Percentiles rank a stretch among this genome's conserved stretches.
Evolutionary conservation across 1,284 basidiomycete species (phyloP).

Genomic region (Lentinus polychrous): DNA sequence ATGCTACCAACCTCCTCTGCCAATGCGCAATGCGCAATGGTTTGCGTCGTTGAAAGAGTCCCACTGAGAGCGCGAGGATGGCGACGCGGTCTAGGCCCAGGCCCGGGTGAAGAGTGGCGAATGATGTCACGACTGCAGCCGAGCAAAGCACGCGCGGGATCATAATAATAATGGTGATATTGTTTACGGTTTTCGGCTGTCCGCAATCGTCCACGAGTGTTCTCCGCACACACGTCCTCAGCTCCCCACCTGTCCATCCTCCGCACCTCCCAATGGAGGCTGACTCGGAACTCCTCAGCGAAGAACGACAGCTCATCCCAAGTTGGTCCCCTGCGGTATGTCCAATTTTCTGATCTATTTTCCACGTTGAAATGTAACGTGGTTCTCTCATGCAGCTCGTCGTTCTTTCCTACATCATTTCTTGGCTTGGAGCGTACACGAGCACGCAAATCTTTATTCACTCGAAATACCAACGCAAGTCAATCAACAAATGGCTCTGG

Average conservation of each 20-base stretch:
- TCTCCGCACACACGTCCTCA: no score
- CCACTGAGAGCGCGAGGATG: no score
- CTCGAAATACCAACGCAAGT: slow-evolving; percentile 21
- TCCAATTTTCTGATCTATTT: background rate
- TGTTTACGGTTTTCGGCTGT: background rate
- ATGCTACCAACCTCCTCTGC: no score
- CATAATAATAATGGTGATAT: no score
- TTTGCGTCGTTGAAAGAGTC: no score
- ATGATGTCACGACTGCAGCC: background rate
- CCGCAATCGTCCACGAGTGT: background rate
- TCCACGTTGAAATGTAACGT: background rate
- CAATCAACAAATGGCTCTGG: slow-evolving; percentile 20
- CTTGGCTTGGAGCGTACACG: slow-evolving; percentile 26
- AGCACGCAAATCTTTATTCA: slow-evolving; percentile 28
- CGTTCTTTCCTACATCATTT: slow-evolving; percentile 24
- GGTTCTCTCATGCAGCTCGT: slow-evolving; percentile 16
- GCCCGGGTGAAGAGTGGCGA: background rate
- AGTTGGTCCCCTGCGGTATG: slow-evolving; percentile 24
- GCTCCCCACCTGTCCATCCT: background rate
- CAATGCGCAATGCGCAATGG: no score
- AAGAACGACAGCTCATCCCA: slow-evolving; percentile 21
- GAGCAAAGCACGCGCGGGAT: background rate
- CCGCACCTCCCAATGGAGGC: slow-evolving; percentile 9
- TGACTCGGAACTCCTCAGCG: slow-evolving; percentile 1
- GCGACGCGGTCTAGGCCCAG: no score